Percentiles rank a stretch among this genome's conserved stretches.
Evolutionary conservation across 306 rosid genomes (phyloP).

Genomic region (Cucurbita pepo): DNA sequence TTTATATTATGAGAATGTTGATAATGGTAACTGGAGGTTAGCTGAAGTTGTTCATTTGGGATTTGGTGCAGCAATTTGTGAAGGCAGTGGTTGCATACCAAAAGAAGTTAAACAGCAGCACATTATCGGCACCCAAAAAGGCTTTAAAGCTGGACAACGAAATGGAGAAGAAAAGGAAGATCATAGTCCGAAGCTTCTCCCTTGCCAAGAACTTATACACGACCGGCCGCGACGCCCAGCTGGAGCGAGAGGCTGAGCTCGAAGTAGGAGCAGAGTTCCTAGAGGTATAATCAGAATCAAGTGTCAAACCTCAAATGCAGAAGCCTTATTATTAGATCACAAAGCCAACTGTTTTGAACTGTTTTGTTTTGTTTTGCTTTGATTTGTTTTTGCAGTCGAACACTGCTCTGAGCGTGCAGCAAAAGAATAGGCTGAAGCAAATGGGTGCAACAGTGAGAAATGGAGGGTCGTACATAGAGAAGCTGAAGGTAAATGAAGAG

Average conservation of each 20-base stretch:
- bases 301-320: not conserved
- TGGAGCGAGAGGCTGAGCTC: slow-evolving; percentile 53
- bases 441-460: slow-evolving; percentile 97
- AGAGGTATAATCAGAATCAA: slow-evolving; percentile 25
- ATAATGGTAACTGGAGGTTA: not conserved
- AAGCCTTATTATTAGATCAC: not conserved
- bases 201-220: slow-evolving; percentile 52
- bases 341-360: not conserved
- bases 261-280: slow-evolving; percentile 75
- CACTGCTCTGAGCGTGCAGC: slow-evolving; percentile 66
- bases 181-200: slow-evolving; percentile 58
- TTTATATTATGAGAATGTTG: not conserved
- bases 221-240: slow-evolving; percentile 16
- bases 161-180: slow-evolving; percentile 54
- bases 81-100: slow-evolving; percentile 73
- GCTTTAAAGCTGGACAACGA: slow-evolving; percentile 39
- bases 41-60: not conserved
- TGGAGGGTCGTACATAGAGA: slow-evolving; percentile 51
- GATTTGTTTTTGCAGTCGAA: slow-evolving; percentile 36
- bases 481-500: slow-evolving; percentile 45
- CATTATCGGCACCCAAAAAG: slow-evolving; percentile 24
- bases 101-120: slow-evolving; percentile 36
- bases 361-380: not conserved
- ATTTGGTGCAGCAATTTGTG: slow-evolving; percentile 56
- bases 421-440: slow-evolving; percentile 72